These are phyloP conservation scores for Geosmithia flava DNA, from an alignment of 2,329 filamentous ascomycete genomes.

Conservation along the genomic window DNA sequence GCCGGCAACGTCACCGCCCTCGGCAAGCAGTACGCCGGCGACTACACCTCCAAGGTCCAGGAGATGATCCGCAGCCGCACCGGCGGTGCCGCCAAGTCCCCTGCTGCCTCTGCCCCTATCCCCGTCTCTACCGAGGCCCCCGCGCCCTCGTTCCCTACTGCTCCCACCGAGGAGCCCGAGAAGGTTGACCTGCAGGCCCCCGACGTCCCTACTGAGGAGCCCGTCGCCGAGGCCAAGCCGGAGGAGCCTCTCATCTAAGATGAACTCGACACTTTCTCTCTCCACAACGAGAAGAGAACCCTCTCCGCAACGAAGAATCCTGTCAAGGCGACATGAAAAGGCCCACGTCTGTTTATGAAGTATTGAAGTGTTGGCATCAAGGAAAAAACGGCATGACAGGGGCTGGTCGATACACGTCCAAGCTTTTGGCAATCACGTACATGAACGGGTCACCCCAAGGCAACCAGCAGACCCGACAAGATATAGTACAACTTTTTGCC, in stretches of 20 bases:
- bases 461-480: background rate
- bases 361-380: too few relatives aligned
- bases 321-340: background rate
- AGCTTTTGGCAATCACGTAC: too few relatives aligned
- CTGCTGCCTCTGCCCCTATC: constrained; percentile 4
- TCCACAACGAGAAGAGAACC: too few relatives aligned
- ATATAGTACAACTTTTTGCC: background rate
- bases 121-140: constrained; percentile 10
- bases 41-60: constrained; percentile 58
- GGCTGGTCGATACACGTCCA: too few relatives aligned
- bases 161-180: constrained; percentile 23
- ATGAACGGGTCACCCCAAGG: background rate
- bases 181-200: constrained; percentile 8
- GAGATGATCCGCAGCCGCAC: constrained; percentile 42
- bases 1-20: constrained; percentile 48
- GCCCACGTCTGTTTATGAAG: too few relatives aligned
- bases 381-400: too few relatives aligned
- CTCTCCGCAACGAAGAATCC: background rate
- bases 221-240: constrained; percentile 11
- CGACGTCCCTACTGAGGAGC: constrained; percentile 8
- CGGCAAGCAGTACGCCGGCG: constrained; percentile 56
- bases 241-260: constrained; percentile 9
- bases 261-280: constrained; percentile 4
- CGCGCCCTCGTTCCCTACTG: constrained; percentile 19
- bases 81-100: constrained; percentile 18